These are phyloP conservation scores for Marasmius tenuissimus DNA, from an alignment of 1,284 basidiomycete species.

Conservation along the genomic window DNA sequence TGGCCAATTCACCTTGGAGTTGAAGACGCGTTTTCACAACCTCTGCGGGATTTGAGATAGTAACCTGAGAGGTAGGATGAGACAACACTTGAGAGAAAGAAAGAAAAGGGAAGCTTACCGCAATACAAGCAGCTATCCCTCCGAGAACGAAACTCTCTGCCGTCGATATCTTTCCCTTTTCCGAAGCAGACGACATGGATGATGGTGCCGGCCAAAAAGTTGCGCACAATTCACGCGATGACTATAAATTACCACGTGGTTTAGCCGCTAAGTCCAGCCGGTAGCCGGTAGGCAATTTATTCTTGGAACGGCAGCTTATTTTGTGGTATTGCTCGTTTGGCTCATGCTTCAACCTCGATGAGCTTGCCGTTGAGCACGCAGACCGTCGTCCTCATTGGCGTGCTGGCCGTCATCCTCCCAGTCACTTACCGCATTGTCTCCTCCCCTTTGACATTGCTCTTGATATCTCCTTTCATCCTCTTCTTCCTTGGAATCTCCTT, in stretches of 20 bases:
- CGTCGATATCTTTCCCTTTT: conserved; percentile 49
- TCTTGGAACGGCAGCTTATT: not conserved
- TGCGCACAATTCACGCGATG: too few relatives aligned
- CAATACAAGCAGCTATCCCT: conserved; percentile 85
- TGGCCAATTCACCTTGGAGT: conserved; percentile 90
- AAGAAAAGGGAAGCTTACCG: conserved; percentile 49
- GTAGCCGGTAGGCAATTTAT: too few relatives aligned
- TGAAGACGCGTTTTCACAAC: conserved; percentile 94
- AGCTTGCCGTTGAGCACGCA: conserved; percentile 38
- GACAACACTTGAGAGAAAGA: conserved; percentile 5
- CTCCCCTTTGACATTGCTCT: conserved; percentile 63
- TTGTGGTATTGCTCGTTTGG: not conserved
- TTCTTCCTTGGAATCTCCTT: conserved; percentile 48
- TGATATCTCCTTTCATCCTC: conserved; percentile 62
- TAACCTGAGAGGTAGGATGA: conserved; percentile 51
- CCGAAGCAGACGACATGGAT: conserved; percentile 15
- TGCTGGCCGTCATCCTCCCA: conserved; percentile 56
- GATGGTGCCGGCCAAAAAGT: too few relatives aligned
- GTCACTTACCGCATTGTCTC: conserved; percentile 52
- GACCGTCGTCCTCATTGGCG: conserved; percentile 50
- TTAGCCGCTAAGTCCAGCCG: too few relatives aligned
- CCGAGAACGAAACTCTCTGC: conserved; percentile 84
- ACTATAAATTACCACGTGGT: too few relatives aligned
- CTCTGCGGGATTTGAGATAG: conserved; percentile 84
- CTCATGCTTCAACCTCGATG: conserved; percentile 18